These are phyloP conservation scores for Cubamyces sp. DNA, from an alignment of 768 basidiomycete genomes.

Conservation along the genomic window DNA sequence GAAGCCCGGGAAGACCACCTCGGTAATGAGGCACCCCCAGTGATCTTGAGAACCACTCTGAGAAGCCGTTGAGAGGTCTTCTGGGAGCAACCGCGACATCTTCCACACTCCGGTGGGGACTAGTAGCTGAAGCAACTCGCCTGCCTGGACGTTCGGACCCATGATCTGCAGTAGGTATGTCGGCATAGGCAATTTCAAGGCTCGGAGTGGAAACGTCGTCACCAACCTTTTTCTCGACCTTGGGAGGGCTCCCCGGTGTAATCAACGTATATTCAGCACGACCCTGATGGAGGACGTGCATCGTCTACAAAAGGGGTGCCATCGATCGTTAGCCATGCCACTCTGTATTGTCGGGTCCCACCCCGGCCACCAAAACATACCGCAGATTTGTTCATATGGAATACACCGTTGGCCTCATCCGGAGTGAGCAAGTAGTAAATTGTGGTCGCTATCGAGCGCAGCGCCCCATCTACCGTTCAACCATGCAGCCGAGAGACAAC, in stretches of 20 bases:
- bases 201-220: neutral
- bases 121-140: slow-evolving; percentile 52
- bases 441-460: slow-evolving; percentile 44
- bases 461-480: slow-evolving; percentile 30
- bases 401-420: slow-evolving; percentile 43
- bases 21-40: slow-evolving; percentile 58
- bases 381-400: slow-evolving; percentile 54
- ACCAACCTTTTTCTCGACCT: slow-evolving; percentile 41
- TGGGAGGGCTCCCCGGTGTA: slow-evolving; percentile 35
- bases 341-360: neutral
- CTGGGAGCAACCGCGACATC: slow-evolving; percentile 54
- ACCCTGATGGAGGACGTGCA: slow-evolving; percentile 55
- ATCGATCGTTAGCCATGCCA: neutral
- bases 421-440: slow-evolving; percentile 54
- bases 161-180: slow-evolving; percentile 32
- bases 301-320: slow-evolving; percentile 40
- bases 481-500: neutral
- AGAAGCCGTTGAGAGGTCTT: slow-evolving; percentile 38
- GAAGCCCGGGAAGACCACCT: slow-evolving; percentile 63
- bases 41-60: slow-evolving; percentile 38
- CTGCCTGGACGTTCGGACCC: slow-evolving; percentile 44
- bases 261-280: slow-evolving; percentile 56
- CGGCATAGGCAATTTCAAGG: neutral
- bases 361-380: slow-evolving; percentile 33
- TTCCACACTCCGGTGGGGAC: slow-evolving; percentile 61